Base-by-base conservation (phyloP, 2,329 filamentous ascomycete species). In the Metarhizium album region DNA sequence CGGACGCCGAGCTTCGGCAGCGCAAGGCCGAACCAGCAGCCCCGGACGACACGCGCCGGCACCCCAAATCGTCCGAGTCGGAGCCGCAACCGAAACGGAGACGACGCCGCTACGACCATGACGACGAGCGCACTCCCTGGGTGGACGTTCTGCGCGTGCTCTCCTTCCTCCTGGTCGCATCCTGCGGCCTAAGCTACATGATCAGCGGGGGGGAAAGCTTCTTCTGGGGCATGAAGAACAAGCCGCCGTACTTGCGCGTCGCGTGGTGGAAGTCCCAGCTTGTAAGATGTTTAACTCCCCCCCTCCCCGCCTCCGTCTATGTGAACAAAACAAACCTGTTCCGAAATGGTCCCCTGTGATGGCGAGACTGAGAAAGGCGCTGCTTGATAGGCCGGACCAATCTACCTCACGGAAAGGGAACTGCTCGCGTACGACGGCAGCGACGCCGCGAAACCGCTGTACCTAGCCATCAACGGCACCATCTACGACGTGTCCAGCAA, bases 381-480 rank as follows among this genome's bases (percentile, higher is more conserved):
- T 49, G 37, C 37, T 50, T 46, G 9, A 50, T 57, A 82, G 76
- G 63, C 66, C 53, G 74, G 75, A 2, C 86, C 88, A 14, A 55
- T 87, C 47, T 72, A 78, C 63, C 76, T 97, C 38, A 95, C 89
- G 1, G 84, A 86, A 51, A 73, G 75, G 20, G 76, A 96, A 66
- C 83, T 98, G 46, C 67, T 78, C 45, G 66, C 72, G 47, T 94
- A 86, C 75, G 84, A 95, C 70, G 94, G 93, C 70, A 77, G 72
- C 52, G 83, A 95, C 67, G 73, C 82, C 9, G 66, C 70, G 7
- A 82, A 85, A 53, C 93, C 93, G 6, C 81, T 97, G 65, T 95
- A 95, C 72, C 79, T 98, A 51, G 89, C 90, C 55, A 82, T 98
- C 61, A 91, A 93, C 72, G 84, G 86, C 62, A 87, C 82, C 52